Conservation (phyloP, 202 grass and related monocot species). For the Sporobolus alterniflorus region DNA sequence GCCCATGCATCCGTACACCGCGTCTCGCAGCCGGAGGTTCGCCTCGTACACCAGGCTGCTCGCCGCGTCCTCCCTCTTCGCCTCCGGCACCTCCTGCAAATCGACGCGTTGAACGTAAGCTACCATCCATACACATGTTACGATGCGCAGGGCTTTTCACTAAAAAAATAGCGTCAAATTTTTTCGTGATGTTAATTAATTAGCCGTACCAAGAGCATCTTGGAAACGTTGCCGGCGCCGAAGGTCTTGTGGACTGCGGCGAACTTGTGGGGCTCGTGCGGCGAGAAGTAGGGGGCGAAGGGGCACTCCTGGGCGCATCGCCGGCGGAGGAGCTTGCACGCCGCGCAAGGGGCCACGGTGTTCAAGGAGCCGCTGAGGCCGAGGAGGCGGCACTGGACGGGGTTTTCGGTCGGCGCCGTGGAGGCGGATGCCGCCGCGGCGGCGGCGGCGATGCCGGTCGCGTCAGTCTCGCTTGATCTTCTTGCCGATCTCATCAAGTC, state of each 20-base stretch:
- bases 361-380: constrained; percentile 48
- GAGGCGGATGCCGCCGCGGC: constrained; percentile 12
- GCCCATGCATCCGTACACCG: constrained; percentile 94
- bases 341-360: constrained; percentile 80
- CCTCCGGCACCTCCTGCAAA: constrained; percentile 76
- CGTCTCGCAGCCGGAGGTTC: constrained; percentile 75
- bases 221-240: constrained; percentile 97
- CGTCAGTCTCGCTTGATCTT: constrained; percentile 78
- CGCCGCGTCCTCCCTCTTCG: constrained; percentile 76
- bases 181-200: not conserved
- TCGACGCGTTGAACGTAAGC: constrained; percentile 23
- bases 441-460: not conserved
- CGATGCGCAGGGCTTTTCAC: not conserved
- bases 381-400: constrained; percentile 31
- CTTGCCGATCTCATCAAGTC: constrained; percentile 77
- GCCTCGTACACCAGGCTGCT: constrained; percentile 98
- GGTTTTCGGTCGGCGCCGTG: not conserved
- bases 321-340: constrained; percentile 95
- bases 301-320: constrained; percentile 91
- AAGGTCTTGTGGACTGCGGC: constrained; percentile 92
- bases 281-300: constrained; percentile 95
- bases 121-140: constrained; percentile 3
- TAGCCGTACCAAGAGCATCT: constrained; percentile 84
- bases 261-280: constrained; percentile 92
- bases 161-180: not conserved